Conservation (phyloP, 2,329 filamentous ascomycete species). For the Plectosphaerella sp. region DNA sequence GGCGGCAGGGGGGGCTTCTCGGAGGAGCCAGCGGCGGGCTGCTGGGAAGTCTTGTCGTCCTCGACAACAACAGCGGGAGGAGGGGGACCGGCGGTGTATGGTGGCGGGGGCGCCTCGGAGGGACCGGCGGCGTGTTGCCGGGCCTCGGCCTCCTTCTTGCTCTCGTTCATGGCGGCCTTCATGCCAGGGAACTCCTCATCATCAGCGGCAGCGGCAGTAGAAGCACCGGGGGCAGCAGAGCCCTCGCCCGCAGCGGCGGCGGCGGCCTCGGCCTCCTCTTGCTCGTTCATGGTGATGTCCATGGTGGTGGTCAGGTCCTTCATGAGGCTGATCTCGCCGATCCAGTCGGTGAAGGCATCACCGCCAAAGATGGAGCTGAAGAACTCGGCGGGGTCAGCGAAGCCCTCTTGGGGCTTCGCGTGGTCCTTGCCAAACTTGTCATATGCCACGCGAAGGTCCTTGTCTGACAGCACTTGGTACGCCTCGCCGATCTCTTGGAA, state of each 20-base stretch:
- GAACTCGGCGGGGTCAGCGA: constrained; percentile 95
- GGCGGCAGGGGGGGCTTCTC: constrained; percentile 19
- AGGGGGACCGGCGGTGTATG: constrained; percentile 15
- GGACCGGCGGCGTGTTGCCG: constrained; percentile 21
- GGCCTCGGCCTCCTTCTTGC: constrained; percentile 37
- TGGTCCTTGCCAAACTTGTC: constrained; percentile 97
- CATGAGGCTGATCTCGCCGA: constrained; percentile 97
- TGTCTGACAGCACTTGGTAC: constrained; percentile 79
- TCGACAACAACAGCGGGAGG: constrained; percentile 36
- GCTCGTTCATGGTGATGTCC: constrained; percentile 88
- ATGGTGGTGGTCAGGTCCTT: constrained; percentile 97
- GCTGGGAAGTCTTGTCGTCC: constrained; percentile 25
- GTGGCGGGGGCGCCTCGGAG: constrained; percentile 17
- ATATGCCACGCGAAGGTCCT: constrained; percentile 83
- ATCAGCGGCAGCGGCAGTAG: constrained; percentile 28
- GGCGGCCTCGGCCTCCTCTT: constrained; percentile 63
- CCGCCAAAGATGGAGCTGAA: constrained; percentile 98
- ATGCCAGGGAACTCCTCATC: constrained; percentile 53
- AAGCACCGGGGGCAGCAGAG: constrained; percentile 33
- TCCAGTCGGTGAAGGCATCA: constrained; percentile 92
- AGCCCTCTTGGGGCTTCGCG: constrained; percentile 84
- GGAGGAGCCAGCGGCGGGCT: constrained; percentile 10
- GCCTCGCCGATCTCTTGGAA: constrained; percentile 83
- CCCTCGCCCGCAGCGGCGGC: constrained; percentile 44
- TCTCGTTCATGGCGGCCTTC: constrained; percentile 52